phyloP scores from a whole-genome alignment of 352 stramenopile genomes.

The Phytophthora chlamydospora region DNA sequence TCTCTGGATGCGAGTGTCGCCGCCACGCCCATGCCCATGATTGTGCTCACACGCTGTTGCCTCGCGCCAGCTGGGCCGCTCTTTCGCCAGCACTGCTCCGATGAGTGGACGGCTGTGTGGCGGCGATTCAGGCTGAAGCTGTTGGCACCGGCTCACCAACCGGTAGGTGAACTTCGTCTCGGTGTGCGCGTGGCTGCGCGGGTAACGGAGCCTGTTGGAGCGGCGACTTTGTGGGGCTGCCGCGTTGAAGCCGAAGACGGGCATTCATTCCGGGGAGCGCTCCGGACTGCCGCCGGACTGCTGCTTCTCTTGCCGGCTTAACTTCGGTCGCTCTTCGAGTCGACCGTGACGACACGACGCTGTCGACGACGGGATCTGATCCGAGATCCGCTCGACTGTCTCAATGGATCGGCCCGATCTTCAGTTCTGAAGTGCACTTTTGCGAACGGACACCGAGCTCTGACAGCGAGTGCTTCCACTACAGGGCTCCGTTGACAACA shows the following conservation, averaged over 20 bases:
- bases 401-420: conserved; percentile 14
- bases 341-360: conserved; percentile 1
- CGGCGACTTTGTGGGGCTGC: too few species aligned
- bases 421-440: conserved; percentile 11
- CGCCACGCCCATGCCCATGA: background rate
- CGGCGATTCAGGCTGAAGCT: background rate
- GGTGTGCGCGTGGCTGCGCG: too few species aligned
- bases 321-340: background rate
- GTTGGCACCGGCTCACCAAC: background rate
- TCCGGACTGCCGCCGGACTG: background rate
- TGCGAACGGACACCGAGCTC: background rate
- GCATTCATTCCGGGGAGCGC: background rate
- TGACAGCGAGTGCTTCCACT: too few species aligned
- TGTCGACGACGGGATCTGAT: background rate
- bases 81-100: conserved; percentile 1
- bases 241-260: too few species aligned
- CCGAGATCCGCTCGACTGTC: conserved; percentile 9
- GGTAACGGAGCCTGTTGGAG: too few species aligned
- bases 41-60: conserved; percentile 1
- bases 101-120: conserved; percentile 12
- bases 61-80: conserved; percentile 1
- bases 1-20: conserved; percentile 1
- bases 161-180: too few species aligned
- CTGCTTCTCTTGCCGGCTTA: conserved; percentile 9
- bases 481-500: too few species aligned